These are phyloP conservation scores for Crotalaria pallida DNA, from an alignment of 306 rosid species.

Conservation along the genomic window DNA sequence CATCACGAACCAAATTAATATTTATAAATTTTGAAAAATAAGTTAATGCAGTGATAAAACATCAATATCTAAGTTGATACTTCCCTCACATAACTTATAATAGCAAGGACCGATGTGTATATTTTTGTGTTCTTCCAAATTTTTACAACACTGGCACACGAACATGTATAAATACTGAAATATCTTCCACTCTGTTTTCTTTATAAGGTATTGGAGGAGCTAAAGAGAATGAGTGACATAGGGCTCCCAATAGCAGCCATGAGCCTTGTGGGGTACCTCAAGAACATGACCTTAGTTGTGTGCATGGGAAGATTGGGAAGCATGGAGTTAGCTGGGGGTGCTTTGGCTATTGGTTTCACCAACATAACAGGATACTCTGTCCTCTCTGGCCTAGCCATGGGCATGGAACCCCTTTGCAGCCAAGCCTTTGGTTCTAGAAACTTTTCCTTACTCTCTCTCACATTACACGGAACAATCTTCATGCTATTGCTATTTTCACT, in stretches of 20 bases:
- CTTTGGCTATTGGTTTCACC: constrained; percentile 68
- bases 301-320: constrained; percentile 79
- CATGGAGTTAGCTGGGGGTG: constrained; percentile 60
- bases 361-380: constrained; percentile 73
- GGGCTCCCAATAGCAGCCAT: constrained; percentile 62
- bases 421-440: constrained; percentile 62
- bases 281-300: constrained; percentile 52
- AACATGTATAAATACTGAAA: too few relatives aligned
- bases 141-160: too few relatives aligned
- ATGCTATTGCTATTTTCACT: constrained; percentile 47
- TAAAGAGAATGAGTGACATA: constrained; percentile 47
- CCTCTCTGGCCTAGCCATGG: constrained; percentile 65
- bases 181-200: not conserved
- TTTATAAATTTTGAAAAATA: too few relatives aligned
- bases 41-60: too few relatives aligned
- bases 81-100: too few relatives aligned
- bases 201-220: constrained; percentile 53
- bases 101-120: too few relatives aligned
- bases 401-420: constrained; percentile 70
- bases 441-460: constrained; percentile 37
- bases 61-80: too few relatives aligned
- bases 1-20: too few relatives aligned
- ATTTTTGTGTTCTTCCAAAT: too few relatives aligned
- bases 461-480: constrained; percentile 55
- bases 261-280: constrained; percentile 56